Conservation (phyloP, 208 protist species). For the Crithidia mellificae region DNA sequence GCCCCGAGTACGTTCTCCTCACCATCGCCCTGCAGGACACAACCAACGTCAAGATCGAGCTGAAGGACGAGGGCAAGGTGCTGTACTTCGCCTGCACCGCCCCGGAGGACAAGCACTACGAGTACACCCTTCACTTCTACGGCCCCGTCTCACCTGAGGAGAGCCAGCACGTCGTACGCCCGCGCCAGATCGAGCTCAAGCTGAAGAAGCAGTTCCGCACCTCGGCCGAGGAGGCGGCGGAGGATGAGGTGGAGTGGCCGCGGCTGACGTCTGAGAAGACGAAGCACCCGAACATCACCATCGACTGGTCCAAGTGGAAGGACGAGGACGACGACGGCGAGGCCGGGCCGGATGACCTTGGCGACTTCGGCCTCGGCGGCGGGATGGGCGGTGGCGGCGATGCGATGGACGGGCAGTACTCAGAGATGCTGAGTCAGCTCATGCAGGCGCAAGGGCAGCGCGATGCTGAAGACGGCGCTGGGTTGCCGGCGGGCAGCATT, state of each 20-base stretch:
- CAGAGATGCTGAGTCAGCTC: conserved; percentile 50
- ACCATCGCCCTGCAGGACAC: conserved; percentile 82
- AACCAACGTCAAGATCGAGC: conserved; percentile 59
- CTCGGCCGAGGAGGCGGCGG: conserved; percentile 37
- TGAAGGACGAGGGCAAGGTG: conserved; percentile 49
- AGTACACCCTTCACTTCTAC: conserved; percentile 58
- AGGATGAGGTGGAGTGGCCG: conserved; percentile 67
- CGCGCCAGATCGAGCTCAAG: conserved; percentile 77
- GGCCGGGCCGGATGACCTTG: conserved; percentile 33
- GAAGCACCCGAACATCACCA: conserved; percentile 71
- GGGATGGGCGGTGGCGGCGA: too few species aligned
- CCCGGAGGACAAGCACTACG: conserved; percentile 49
- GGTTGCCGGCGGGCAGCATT: conserved; percentile 17
- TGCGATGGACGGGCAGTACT: conserved; percentile 27
- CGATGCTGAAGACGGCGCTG: conserved; percentile 33
- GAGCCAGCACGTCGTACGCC: conserved; percentile 68
- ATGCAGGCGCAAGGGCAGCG: conserved; percentile 39
- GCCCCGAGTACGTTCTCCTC: conserved; percentile 73
- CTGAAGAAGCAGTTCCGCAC: conserved; percentile 61
- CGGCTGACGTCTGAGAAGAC: conserved; percentile 67
- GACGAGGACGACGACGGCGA: conserved; percentile 74
- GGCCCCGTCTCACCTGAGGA: conserved; percentile 67
- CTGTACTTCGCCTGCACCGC: conserved; percentile 49
- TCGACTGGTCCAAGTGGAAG: conserved; percentile 87
- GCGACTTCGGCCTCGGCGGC: conserved; percentile 36